phyloP scores from a whole-genome alignment of 768 basidiomycete species.

The Tephrocybe sp. region DNA sequence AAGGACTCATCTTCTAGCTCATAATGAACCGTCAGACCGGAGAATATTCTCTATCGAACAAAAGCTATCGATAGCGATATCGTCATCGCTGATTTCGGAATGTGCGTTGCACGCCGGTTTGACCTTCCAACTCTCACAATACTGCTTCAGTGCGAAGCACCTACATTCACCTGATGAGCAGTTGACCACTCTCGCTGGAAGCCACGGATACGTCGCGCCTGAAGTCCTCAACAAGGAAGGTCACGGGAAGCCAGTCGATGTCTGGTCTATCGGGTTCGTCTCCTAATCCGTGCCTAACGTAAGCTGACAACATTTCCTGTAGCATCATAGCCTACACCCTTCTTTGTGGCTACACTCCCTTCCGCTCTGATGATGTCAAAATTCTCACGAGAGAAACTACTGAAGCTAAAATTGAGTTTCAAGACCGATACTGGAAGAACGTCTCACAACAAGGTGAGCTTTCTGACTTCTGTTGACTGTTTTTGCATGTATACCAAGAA shows the following conservation, averaged over 20 bases:
- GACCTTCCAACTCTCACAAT: background rate
- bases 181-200: conserved; percentile 72
- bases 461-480: background rate
- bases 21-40: conserved; percentile 55
- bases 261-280: conserved; percentile 89
- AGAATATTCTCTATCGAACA: conserved; percentile 93
- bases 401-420: conserved; percentile 84
- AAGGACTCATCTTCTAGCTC: too few species aligned
- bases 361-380: conserved; percentile 78
- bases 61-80: conserved; percentile 76
- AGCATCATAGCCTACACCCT: conserved; percentile 96
- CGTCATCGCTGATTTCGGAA: conserved; percentile 97
- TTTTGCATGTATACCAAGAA: too few species aligned
- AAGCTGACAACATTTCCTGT: background rate
- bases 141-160: conserved; percentile 69
- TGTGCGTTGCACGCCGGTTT: conserved; percentile 53
- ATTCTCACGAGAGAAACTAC: conserved; percentile 84
- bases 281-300: background rate
- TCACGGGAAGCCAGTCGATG: conserved; percentile 89
- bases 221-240: conserved; percentile 81
- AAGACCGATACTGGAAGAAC: conserved; percentile 93
- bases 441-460: conserved; percentile 70
- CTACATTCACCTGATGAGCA: conserved; percentile 71
- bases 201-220: conserved; percentile 90
- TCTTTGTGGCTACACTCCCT: conserved; percentile 94